Percentiles rank a stretch among this genome's conserved stretches.
Evolutionary conservation across 495 filamentous ascomycete species (phyloP).

Genomic region (Cenococcum geophilum): DNA sequence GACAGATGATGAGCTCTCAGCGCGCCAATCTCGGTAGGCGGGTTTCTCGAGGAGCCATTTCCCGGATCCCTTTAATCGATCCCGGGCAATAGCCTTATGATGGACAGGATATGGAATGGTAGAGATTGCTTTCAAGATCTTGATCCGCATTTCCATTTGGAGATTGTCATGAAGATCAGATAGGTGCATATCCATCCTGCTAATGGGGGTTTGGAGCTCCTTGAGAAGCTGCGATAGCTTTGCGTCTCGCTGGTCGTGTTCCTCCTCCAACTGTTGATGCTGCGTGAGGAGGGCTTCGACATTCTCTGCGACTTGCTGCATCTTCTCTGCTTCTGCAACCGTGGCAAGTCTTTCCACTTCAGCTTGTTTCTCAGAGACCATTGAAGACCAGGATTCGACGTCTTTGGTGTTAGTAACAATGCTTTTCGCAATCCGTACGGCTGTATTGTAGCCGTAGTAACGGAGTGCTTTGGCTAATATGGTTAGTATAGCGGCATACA

Average conservation of each 20-base stretch:
- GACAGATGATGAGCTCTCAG: conserved; percentile 32
- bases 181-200: conserved; percentile 7
- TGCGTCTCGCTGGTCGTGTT: neutral
- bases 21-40: conserved; percentile 26
- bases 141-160: conserved; percentile 15
- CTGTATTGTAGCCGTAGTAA: conserved; percentile 8
- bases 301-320: neutral
- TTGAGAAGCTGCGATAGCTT: neutral
- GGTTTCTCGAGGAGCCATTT: conserved; percentile 29
- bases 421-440: conserved; percentile 5
- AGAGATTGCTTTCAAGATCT: conserved; percentile 22
- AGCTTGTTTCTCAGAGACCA: neutral
- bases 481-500: neutral
- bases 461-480: neutral
- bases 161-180: conserved; percentile 7
- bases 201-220: conserved; percentile 4
- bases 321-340: neutral
- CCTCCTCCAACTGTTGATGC: neutral
- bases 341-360: neutral
- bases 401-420: neutral
- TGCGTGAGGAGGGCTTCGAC: neutral
- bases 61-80: conserved; percentile 21
- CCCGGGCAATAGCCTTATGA: conserved; percentile 21
- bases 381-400: conserved; percentile 6
- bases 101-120: conserved; percentile 8